Conservation (phyloP, 495 filamentous ascomycete species). For the Cryomyces antarcticus region DNA sequence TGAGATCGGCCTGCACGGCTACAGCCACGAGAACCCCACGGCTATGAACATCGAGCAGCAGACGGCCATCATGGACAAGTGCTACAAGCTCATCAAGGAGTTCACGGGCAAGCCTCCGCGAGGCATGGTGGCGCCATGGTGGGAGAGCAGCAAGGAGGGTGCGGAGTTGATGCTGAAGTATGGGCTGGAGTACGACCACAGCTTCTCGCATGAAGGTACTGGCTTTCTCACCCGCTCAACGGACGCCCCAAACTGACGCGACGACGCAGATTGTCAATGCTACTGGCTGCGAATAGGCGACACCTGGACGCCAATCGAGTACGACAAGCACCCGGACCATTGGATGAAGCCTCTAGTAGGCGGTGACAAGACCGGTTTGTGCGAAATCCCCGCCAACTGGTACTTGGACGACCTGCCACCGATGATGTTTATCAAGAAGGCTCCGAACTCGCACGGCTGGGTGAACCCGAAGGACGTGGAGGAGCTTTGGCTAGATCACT, state of each 20-base stretch:
- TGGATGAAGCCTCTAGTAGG: constrained; percentile 36
- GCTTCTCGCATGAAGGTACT: constrained; percentile 9
- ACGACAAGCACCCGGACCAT: constrained; percentile 25
- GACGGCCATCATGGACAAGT: constrained; percentile 55
- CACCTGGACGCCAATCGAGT: constrained; percentile 29
- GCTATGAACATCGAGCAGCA: constrained; percentile 59
- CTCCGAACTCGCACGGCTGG: constrained; percentile 33
- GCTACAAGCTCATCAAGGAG: constrained; percentile 46
- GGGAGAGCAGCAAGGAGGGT: constrained; percentile 30
- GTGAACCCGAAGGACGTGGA: constrained; percentile 35
- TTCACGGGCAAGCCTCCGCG: constrained; percentile 54
- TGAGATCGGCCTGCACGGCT: constrained; percentile 44
- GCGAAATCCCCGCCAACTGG: constrained; percentile 37
- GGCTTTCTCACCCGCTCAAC: too few species aligned
- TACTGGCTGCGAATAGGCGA: constrained; percentile 32
- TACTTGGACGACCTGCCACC: constrained; percentile 21
- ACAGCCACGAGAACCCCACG: constrained; percentile 56
- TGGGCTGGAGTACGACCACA: constrained; percentile 23
- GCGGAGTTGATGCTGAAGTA: constrained; percentile 26
- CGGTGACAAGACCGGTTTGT: constrained; percentile 26
- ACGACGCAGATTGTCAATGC: constrained; percentile 28
- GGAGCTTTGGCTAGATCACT: constrained; percentile 37
- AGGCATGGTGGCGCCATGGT: constrained; percentile 37
- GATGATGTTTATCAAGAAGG: constrained; percentile 36
- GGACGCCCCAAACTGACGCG: too few species aligned